Percentiles rank a stretch among this genome's conserved stretches.
These are phyloP conservation scores for Discostella stelligeroides DNA, from an alignment of 108 stramenopile genomes.

Conservation along the genomic window DNA sequence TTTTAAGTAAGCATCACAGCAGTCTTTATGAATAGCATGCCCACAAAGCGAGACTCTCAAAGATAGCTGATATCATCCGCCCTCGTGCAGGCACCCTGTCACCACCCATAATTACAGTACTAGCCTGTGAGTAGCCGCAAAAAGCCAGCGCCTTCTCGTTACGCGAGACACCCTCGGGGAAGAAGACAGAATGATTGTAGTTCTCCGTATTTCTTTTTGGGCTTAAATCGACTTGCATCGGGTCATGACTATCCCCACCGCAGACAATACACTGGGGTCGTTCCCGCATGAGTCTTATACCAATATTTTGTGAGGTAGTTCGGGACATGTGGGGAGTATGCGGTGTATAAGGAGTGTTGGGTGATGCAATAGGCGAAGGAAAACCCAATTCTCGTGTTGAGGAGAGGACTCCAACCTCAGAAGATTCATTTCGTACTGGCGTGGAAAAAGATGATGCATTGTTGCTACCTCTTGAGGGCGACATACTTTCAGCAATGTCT, in stretches of 20 bases:
- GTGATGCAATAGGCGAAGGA: conserved; percentile 33
- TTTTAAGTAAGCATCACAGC: conserved; percentile 80
- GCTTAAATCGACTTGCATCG: conserved; percentile 31
- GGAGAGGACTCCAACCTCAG: conserved; percentile 11
- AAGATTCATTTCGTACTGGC: conserved; percentile 22
- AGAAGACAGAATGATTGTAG: conserved; percentile 19
- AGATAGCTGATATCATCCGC: conserved; percentile 11
- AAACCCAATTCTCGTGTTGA: conserved; percentile 32
- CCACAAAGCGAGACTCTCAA: conserved; percentile 78
- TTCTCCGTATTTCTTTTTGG: neutral
- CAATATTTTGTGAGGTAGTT: conserved; percentile 12
- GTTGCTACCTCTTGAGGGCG: conserved; percentile 45
- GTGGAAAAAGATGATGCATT: conserved; percentile 23
- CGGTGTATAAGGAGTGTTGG: conserved; percentile 34
- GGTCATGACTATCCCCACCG: conserved; percentile 44
- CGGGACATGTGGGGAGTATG: conserved; percentile 23
- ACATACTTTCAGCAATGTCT: conserved; percentile 15
- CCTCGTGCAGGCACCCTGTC: conserved; percentile 55
- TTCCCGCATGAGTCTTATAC: conserved; percentile 51
- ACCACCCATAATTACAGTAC: conserved; percentile 81
- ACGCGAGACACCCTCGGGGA: conserved; percentile 32
- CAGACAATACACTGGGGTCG: conserved; percentile 86
- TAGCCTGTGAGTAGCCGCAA: conserved; percentile 81
- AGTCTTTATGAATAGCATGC: conserved; percentile 85
- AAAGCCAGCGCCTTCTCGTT: conserved; percentile 71